Percentiles rank a stretch among this genome's conserved stretches.
phyloP scores from a whole-genome alignment of 2,329 filamentous ascomycete genomes.

The Ophiostoma sp. region DNA sequence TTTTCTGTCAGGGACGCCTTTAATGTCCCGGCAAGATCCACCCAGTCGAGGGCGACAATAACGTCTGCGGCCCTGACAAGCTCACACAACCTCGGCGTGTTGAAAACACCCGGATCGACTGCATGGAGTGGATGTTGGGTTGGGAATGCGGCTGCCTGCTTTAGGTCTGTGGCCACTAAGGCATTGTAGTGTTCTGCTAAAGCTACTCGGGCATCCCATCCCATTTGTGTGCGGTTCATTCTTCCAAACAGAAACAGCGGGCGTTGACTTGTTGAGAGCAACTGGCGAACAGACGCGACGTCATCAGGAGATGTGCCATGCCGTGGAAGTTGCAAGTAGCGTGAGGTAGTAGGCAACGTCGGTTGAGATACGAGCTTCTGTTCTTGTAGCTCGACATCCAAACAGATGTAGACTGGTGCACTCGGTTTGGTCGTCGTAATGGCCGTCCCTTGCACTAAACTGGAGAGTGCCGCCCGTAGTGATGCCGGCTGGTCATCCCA shows the following conservation, averaged over 20 bases:
- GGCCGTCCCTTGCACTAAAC: conserved; percentile 12
- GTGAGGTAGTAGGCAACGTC: background rate
- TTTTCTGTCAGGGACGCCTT: background rate
- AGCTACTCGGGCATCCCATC: conserved; percentile 20
- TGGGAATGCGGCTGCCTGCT: conserved; percentile 17
- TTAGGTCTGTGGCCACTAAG: conserved; percentile 19
- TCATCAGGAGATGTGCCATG: conserved; percentile 3
- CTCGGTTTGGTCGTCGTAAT: background rate
- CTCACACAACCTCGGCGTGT: background rate
- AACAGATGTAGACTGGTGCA: conserved; percentile 20
- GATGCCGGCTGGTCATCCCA: conserved; percentile 25
- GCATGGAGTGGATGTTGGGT: conserved; percentile 18
- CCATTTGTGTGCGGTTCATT: conserved; percentile 16
- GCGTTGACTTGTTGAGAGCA: background rate
- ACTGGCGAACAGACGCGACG: background rate
- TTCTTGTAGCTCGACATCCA: conserved; percentile 23
- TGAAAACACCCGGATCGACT: conserved; percentile 13
- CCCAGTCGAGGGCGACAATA: conserved; percentile 25
- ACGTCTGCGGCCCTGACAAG: conserved; percentile 16
- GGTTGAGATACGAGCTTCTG: background rate
- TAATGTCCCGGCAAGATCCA: conserved; percentile 21
- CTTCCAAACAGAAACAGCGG: conserved; percentile 22
- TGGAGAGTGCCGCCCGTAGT: conserved; percentile 19
- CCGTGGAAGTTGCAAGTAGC: conserved; percentile 9
- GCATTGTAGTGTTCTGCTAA: conserved; percentile 21